Percentiles rank a stretch among this genome's conserved stretches.
Evolutionary conservation across 1,284 basidiomycete genomes (phyloP).

Genomic region (Cryptococcus sp.): DNA sequence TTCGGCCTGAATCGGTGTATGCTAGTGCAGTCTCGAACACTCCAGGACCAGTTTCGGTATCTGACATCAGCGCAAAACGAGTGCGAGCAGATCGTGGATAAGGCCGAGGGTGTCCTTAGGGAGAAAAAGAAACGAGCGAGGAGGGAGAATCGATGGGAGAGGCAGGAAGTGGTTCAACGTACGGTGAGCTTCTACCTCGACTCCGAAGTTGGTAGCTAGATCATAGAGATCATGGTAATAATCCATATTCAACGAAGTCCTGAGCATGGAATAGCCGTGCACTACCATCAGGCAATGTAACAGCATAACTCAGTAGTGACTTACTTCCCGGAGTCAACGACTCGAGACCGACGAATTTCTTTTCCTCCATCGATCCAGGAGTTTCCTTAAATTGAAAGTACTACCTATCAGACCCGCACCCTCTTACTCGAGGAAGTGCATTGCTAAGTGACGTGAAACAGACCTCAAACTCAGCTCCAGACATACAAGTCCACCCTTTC

Average conservation of each 20-base stretch:
- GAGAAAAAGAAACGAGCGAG: not conserved
- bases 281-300: conserved; percentile 57
- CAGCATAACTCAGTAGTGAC: conserved; percentile 43
- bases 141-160: not conserved
- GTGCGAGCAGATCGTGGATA: not conserved
- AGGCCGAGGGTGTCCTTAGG: not conserved
- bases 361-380: conserved; percentile 65
- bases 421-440: too few species aligned
- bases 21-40: conserved; percentile 92
- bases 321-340: conserved; percentile 86
- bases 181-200: conserved; percentile 91
- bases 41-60: conserved; percentile 89
- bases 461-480: conserved; percentile 89
- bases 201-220: conserved; percentile 64
- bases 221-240: conserved; percentile 91
- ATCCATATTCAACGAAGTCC: conserved; percentile 78
- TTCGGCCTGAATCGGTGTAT: conserved; percentile 74
- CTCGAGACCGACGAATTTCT: conserved; percentile 68
- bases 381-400: conserved; percentile 97
- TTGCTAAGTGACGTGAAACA: not conserved
- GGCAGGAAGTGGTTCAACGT: conserved; percentile 43
- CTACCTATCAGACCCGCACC: conserved; percentile 46
- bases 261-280: conserved; percentile 87
- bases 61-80: conserved; percentile 48
- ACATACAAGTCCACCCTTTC: conserved; percentile 61